Percentiles rank a stretch among this genome's conserved stretches.
These are phyloP conservation scores for Mycosarcoma mackinlayi DNA, from an alignment of 1,284 basidiomycete species.

Conservation along the genomic window DNA sequence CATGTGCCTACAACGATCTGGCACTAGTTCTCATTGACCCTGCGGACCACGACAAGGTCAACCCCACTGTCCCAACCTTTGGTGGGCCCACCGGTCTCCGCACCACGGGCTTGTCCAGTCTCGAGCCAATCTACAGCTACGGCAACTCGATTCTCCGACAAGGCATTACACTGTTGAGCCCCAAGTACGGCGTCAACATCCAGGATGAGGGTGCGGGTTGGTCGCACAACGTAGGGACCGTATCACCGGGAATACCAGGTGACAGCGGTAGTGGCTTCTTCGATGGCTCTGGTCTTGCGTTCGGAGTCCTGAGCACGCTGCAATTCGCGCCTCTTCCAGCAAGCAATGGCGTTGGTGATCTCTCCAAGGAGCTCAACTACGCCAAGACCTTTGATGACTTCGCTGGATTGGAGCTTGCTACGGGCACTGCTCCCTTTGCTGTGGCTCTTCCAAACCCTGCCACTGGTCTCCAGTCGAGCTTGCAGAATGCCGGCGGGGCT, in stretches of 20 bases:
- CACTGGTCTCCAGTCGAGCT: conserved; percentile 20
- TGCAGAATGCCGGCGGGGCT: conserved; percentile 8
- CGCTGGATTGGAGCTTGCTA: conserved; percentile 40
- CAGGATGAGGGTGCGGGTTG: conserved; percentile 47
- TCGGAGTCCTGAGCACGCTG: conserved; percentile 51
- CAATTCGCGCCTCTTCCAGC: conserved; percentile 48
- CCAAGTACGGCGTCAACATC: conserved; percentile 53
- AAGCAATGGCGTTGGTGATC: conserved; percentile 48
- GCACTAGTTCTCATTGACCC: conserved; percentile 53
- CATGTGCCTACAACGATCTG: conserved; percentile 53
- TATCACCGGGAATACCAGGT: conserved; percentile 52
- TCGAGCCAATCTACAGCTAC: conserved; percentile 52
- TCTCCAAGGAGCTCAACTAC: conserved; percentile 46
- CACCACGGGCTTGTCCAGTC: conserved; percentile 15
- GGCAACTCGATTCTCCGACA: conserved; percentile 57
- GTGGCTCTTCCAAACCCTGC: conserved; percentile 38
- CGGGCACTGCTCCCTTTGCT: conserved; percentile 46
- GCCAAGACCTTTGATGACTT: conserved; percentile 44
- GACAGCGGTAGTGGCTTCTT: conserved; percentile 51
- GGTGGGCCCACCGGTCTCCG: conserved; percentile 50
- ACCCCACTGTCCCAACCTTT: conserved; percentile 52
- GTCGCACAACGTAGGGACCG: conserved; percentile 45
- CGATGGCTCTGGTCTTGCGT: conserved; percentile 44
- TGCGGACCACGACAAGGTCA: conserved; percentile 50
- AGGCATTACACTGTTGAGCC: conserved; percentile 44